Evolutionary conservation across 2,329 filamentous ascomycete genomes (phyloP), one percentile per base, ranked within the genome.

Genomic region (Alternaria longipes): DNA sequence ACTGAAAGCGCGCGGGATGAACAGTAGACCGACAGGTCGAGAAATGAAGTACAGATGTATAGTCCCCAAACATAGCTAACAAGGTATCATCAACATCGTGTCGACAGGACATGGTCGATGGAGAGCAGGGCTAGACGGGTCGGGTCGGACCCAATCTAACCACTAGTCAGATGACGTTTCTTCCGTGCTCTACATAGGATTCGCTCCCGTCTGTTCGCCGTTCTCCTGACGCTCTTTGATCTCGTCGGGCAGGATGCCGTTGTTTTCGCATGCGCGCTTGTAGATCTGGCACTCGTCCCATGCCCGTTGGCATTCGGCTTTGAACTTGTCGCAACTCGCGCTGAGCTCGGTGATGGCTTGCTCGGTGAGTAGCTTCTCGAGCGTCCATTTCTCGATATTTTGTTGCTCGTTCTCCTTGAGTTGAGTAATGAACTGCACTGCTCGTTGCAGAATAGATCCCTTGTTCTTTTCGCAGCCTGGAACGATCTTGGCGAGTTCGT

Each of bases 401-500:
- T 95, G 91, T 16, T 91, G 88, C 78, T 97, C 94, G 70, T 97
- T 96, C 78, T 97, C 93, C 78, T 95, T 96, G 16, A 99, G 86
- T 75, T 97, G 93, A 11, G 89, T 91, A 76, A 99, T 98, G 82
- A 97, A 98, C 66, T 93, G 90, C 9, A 97, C 94, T 0, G 95
- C 93, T 34, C 94, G 92, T 76, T 96, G 92, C 38, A 99, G 84
- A 66, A 99, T 98, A 3, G 93, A 96, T 0, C 95, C 95, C 81
- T 99, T 99, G 84, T 99, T 98, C 85, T 98, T 99, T 81, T 99
- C 95, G 74, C 94, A 97, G 14, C 93, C 93, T 0, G 95, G 95
- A 0, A 99, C 95, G 68, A 99, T 97, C 82, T 97, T 98, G 69
- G 94, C 92, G 30, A 99, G 87, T 80, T 98, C 95, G 75, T 97